Evolutionary conservation across 75 land plant species (phyloP).

Genomic region (Cryptomeria japonica): DNA sequence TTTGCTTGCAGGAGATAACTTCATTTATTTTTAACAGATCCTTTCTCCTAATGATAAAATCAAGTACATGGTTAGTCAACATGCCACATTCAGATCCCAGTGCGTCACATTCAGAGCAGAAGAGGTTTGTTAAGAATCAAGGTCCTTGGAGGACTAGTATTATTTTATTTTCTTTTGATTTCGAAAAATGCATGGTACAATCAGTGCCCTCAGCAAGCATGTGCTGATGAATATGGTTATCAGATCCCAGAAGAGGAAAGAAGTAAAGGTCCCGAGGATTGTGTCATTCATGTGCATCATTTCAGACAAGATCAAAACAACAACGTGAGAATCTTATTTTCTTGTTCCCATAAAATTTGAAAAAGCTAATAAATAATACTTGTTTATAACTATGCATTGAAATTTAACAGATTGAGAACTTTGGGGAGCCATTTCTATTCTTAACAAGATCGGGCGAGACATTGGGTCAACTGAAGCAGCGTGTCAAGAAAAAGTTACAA

Average conservation of each 20-base stretch:
- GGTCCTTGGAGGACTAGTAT: not conserved
- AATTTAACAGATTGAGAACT: not conserved
- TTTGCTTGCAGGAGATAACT: not conserved
- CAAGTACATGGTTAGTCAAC: not conserved
- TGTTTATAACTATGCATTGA: not conserved
- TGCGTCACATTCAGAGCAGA: not conserved
- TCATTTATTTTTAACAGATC: not conserved
- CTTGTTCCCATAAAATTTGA: not conserved
- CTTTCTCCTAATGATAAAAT: not conserved
- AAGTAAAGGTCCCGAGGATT: not conserved
- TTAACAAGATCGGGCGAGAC: not conserved
- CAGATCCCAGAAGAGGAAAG: conserved; percentile 5
- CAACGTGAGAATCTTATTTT: not conserved
- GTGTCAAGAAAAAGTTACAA: not conserved
- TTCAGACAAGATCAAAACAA: not conserved
- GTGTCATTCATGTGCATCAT: not conserved
- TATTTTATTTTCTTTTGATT: not conserved
- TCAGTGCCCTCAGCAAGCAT: not conserved
- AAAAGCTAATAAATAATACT: not conserved
- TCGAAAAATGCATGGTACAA: not conserved
- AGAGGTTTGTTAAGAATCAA: not conserved
- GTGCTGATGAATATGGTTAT: not conserved
- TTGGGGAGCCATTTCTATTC: not conserved
- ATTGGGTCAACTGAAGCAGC: not conserved
- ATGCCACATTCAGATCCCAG: not conserved